These are phyloP conservation scores for Kluyveromyces wickerhamii DNA, from an alignment of 805 yeast species.

Conservation along the genomic window DNA sequence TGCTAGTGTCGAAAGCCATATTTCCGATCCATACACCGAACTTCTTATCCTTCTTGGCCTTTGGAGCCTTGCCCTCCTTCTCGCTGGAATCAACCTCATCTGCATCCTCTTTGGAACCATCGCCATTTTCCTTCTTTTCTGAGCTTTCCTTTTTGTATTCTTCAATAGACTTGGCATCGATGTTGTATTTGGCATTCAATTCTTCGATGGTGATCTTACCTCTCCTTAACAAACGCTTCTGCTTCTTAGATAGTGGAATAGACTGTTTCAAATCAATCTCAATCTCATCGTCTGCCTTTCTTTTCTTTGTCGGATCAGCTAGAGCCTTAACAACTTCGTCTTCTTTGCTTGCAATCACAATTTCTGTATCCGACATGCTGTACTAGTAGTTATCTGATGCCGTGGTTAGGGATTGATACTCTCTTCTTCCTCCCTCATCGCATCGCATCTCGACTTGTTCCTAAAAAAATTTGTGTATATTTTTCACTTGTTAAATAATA, in stretches of 20 bases:
- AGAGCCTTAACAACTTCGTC: conserved; percentile 28
- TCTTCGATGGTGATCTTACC: conserved; percentile 59
- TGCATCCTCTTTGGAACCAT: conserved; percentile 15
- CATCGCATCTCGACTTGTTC: too few species aligned
- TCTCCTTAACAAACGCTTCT: conserved; percentile 75
- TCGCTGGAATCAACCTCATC: conserved; percentile 28
- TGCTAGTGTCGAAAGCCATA: conserved; percentile 72
- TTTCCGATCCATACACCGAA: conserved; percentile 94
- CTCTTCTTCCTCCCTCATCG: too few species aligned
- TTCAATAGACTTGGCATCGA: conserved; percentile 30
- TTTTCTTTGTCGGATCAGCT: conserved; percentile 30
- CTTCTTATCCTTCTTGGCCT: conserved; percentile 35
- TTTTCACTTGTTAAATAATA: too few species aligned
- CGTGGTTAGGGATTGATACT: too few species aligned
- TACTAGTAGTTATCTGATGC: too few species aligned
- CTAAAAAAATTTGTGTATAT: too few species aligned
- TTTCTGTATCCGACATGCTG: background rate
- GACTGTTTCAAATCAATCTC: conserved; percentile 63
- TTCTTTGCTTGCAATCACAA: conserved; percentile 4
- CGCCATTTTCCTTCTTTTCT: conserved; percentile 16
- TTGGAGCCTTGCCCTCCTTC: conserved; percentile 11
- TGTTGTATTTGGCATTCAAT: conserved; percentile 35
- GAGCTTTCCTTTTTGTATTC: conserved; percentile 34
- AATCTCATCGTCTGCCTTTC: conserved; percentile 43
- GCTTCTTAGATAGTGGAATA: conserved; percentile 85